Conservation (phyloP, 352 stramenopile species). For the Pythium aristosporum region DNA sequence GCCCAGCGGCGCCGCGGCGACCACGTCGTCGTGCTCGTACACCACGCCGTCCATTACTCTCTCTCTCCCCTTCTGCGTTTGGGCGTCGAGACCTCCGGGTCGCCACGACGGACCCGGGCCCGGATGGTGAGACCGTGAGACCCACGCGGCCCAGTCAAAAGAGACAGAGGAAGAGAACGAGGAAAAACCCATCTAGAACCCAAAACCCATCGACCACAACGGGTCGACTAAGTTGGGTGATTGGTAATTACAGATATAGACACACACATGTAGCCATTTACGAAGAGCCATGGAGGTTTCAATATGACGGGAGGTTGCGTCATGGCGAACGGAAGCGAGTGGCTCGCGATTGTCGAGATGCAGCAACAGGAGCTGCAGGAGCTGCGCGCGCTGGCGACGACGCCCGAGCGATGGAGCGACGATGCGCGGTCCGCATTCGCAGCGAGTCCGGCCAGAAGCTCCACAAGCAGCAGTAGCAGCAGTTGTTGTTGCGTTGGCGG, state of each 20-base stretch:
- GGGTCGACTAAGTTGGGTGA: not conserved
- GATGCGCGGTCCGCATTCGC: slow-evolving; percentile 13
- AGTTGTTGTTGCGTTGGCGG: slow-evolving; percentile 17
- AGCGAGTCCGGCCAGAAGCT: not conserved
- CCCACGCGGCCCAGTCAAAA: slow-evolving; percentile 10
- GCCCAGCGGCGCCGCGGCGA: slow-evolving; percentile 20
- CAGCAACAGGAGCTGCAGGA: slow-evolving; percentile 53
- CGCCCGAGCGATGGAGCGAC: not conserved
- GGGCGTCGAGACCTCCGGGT: not conserved
- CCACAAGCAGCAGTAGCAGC: slow-evolving; percentile 19
- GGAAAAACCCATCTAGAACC: slow-evolving; percentile 18
- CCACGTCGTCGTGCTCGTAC: slow-evolving; percentile 72
- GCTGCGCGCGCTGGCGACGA: slow-evolving; percentile 26
- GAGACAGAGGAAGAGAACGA: slow-evolving; percentile 19
- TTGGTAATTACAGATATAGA: slow-evolving; percentile 12
- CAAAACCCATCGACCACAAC: slow-evolving; percentile 4
- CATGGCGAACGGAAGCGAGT: slow-evolving; percentile 21
- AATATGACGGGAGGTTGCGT: not conserved
- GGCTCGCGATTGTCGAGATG: slow-evolving; percentile 40
- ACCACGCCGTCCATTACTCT: slow-evolving; percentile 67
- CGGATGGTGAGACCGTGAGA: not conserved
- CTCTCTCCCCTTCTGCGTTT: slow-evolving; percentile 11
- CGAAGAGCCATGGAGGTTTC: not conserved
- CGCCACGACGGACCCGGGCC: too few relatives aligned
- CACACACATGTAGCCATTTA: slow-evolving; percentile 15